Base-by-base conservation (phyloP, 495 filamentous ascomycete genomes). In the Cercophora newfieldiana region DNA sequence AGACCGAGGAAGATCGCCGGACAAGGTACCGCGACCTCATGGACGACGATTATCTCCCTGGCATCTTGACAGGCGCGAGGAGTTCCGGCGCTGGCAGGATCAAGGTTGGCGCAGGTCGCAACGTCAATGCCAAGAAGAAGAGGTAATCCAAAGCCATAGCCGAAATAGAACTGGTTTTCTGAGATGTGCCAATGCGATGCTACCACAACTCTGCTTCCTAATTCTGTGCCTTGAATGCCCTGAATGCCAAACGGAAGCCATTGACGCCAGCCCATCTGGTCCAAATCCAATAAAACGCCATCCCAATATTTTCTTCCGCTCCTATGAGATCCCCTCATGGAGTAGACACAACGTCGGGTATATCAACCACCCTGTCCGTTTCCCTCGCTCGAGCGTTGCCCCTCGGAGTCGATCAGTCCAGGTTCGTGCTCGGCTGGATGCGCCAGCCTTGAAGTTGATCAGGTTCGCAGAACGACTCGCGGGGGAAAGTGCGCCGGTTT, bases 31-130 rank as follows among this genome's bases (percentile, higher is more conserved):
- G 83, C 65, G 92, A 97, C 81, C 76, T 97, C 63, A 93, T 99
- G 94, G 94, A 97, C 74, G 89, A 93, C 68, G 95, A 98, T 77
- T 96, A 94, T 72, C 78, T 97, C 64, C 95, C 96, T 0, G 81
- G 86, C 24, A 95, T 99, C 54, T 69, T 98, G 75, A 93, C 88
- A 8, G 95, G 95, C 0, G 87, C 95, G 68, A 85, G 85, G 67
- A 78, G 86, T 28, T 83, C 83, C 65, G 77, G 76, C 0, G 86
- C 86, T 2, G 88, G 88, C 0, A 91, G 84, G 78, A 85, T 89
- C 56, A 90, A 86, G 77, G 86, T 97, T 10, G 95, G 95, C 3
- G 92, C 93, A 37, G 95, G 96, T 22, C 87, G 87, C 68, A 92
- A 90, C 73, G 85, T 97, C 58, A 97, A 97, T 78, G 89, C 91